Base-by-base conservation (phyloP, 805 yeast genomes). In the Helenozyma rhizophorensis region DNA sequence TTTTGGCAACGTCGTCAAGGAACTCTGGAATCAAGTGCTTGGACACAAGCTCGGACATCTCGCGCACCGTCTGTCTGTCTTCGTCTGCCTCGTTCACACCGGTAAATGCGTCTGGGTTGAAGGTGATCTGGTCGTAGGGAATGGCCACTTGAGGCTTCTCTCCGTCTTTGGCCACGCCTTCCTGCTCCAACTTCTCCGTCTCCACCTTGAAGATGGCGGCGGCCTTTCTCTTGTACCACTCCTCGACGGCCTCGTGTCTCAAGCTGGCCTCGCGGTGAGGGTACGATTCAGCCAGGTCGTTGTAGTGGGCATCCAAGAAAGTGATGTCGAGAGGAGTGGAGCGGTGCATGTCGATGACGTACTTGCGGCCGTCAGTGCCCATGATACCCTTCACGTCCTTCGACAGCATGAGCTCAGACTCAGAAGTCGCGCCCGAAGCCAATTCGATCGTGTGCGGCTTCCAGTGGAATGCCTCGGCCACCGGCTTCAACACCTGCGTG, bases 201-300 rank as follows among this genome's bases (percentile, higher is more conserved):
- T 76, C 76, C 1, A 53, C 60, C 38, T 70, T 70, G 41, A 78
- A 55, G 28, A 67, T 65, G 14, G 63, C 66, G 11, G 83, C 74
- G 3, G 83, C 72, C 52, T 80, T 76, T 38, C 76, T 59, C 51
- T 74, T 75, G 81, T 93, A 86, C 96, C 96, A 90, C 48, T 80
- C 85, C 46, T 80, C 90, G 29, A 90, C 77, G 12, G 96, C 93
- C 62, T 90, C 97, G 43, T 78, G 79, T 62, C 97, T 80, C 27
- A 90, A 51, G 16, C 83, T 73, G 10, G 83, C 70, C 59, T 87
- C 85, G 43, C 76, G 74, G 53, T 87, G 96, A 12, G 96, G 96
- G 54, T 88, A 89, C 9, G 76, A 68, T n/a, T 58, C 55, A 4
- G 64, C 58, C 23, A 51, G 50, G 2, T 56, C 62, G 11, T 60